Evolutionary conservation across 2,329 filamentous ascomycete species (phyloP), one percentile per base, ranked within the genome.

Genomic region (Penicillium expansum): DNA sequence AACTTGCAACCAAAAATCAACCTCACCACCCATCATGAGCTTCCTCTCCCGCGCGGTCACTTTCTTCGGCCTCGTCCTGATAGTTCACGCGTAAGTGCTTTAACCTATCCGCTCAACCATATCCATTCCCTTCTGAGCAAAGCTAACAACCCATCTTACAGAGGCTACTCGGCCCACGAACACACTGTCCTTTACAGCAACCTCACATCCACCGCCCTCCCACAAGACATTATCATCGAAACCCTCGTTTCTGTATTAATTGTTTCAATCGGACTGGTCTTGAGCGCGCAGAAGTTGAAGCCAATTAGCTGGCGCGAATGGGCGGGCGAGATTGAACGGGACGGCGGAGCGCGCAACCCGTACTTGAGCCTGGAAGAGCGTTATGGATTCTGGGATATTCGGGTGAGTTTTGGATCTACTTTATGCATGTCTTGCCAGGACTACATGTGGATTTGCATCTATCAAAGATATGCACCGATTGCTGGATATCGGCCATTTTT

Each of bases 141-240:
- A 44, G 30, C 33, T 58, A 48, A 59, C 20, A 24, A 20, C 6
- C 16, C 20, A 5, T 5, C 37, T 14, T 52, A 52, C 71, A 99
- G 94, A 62, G 95, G 92, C 77, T 99, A 97, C 77, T 99, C 94
- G 50, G 92, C 92, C 45, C 90, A 96, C 76, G 94, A 99, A 78
- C 90, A 96, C 77, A 89, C 91, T 7, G 82, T 86, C 22, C 83
- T 96, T 48, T 85, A 87, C 65, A 83, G 87, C 55, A 80, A 81
- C 64, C 76, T 56, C 5, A 16, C 66, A 80, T 33, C 74, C 80
- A 52, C 72, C 78, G 81, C 73, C 52, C 82, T 97, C 1, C 93
- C 94, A 0, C 77, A 90, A 60, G 94, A 99, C 70, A 95, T 99
- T 67, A 85, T 86, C 37, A 82, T 96, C 65, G 94, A 99, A 76